Conservation (phyloP, 1,284 basidiomycete genomes). For the Exobasidium rhododendri region DNA sequence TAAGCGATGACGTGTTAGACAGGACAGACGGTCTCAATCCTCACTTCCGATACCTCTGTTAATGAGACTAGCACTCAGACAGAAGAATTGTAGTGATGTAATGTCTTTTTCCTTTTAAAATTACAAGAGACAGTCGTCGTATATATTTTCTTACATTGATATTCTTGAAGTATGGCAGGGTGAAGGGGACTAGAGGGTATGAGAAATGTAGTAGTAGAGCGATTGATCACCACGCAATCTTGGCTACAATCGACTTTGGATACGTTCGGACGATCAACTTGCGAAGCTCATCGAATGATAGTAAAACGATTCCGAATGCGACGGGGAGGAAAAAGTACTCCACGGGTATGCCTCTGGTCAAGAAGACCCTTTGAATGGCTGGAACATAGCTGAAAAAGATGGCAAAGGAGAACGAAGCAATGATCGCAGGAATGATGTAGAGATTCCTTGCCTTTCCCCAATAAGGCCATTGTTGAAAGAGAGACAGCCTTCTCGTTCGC, state of each 20-base stretch:
- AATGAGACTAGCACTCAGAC: too few species aligned
- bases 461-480: constrained; percentile 50
- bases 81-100: too few species aligned
- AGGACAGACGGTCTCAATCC: neutral
- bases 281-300: constrained; percentile 53
- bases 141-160: too few species aligned
- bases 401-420: constrained; percentile 30
- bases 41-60: neutral
- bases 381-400: constrained; percentile 43
- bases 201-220: too few species aligned
- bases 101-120: too few species aligned
- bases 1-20: neutral
- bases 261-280: constrained; percentile 45
- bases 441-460: constrained; percentile 27
- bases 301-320: constrained; percentile 55
- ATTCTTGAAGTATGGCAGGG: too few species aligned
- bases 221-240: constrained; percentile 50
- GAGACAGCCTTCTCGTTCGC: constrained; percentile 60
- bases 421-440: constrained; percentile 30
- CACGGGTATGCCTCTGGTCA: constrained; percentile 61
- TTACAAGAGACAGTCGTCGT: too few species aligned
- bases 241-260: constrained; percentile 46
- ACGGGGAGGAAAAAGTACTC: constrained; percentile 61
- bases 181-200: too few species aligned
- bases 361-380: constrained; percentile 60